A percentile compares a stretch with the other conserved stretches of the same genome.
Conservation (phyloP, 2,329 filamentous ascomycete species). For the Aureobasidium namibiae region DNA sequence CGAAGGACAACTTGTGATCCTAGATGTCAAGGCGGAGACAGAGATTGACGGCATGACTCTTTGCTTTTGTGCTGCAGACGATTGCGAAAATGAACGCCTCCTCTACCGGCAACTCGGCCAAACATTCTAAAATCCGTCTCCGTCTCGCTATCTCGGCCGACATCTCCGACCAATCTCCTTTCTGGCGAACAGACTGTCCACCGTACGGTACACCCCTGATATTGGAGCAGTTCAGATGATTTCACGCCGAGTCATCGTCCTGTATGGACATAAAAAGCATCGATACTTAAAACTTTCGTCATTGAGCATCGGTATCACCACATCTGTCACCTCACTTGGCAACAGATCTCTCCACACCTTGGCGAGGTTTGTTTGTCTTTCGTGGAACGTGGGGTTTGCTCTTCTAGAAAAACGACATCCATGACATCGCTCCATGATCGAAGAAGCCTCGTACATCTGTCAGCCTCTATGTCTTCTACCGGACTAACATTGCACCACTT, state of each 20-base stretch:
- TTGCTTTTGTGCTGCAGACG: constrained; percentile 3
- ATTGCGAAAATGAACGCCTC: background rate
- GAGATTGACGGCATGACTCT: background rate
- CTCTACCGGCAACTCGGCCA: background rate
- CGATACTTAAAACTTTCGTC: background rate
- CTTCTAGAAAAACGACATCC: background rate
- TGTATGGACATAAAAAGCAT: background rate
- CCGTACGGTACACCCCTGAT: too few relatives aligned
- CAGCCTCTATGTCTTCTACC: background rate
- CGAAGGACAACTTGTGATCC: background rate
- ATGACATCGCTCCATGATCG: background rate
- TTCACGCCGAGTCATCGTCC: too few relatives aligned
- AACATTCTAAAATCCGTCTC: background rate
- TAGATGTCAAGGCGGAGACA: background rate
- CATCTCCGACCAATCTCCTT: background rate
- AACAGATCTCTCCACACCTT: background rate
- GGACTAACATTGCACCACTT: background rate
- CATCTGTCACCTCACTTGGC: background rate
- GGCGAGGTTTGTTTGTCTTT: background rate
- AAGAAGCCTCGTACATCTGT: background rate
- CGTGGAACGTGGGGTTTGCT: background rate
- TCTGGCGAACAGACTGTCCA: too few relatives aligned
- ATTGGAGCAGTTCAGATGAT: background rate
- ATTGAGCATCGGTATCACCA: background rate
- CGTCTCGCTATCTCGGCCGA: background rate